phyloP scores from a whole-genome alignment of 352 stramenopile species.

The Phytophthora hibernalis region DNA sequence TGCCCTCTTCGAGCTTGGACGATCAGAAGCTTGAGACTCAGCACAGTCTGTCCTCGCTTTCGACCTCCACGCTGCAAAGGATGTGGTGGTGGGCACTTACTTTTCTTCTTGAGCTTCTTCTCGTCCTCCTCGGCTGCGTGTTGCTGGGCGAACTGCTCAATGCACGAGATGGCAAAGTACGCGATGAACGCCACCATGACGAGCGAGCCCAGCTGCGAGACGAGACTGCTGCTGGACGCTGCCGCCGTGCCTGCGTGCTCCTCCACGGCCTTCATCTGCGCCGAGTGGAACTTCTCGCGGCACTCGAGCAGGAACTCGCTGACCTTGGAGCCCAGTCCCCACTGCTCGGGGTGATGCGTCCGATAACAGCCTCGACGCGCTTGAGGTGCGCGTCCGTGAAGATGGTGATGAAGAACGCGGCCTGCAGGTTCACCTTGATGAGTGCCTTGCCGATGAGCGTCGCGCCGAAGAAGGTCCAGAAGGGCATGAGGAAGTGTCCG shows the following conservation, averaged over 20 bases:
- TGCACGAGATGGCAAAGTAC: conserved; percentile 92
- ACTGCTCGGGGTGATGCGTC: conserved; percentile 72
- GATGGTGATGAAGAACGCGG: conserved; percentile 92
- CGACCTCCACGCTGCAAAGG: background rate
- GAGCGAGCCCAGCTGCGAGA: conserved; percentile 80
- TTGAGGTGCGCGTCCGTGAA: conserved; percentile 89
- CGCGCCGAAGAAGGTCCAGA: conserved; percentile 95
- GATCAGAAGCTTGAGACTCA: background rate
- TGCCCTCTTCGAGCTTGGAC: conserved; percentile 2
- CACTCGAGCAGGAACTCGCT: conserved; percentile 89
- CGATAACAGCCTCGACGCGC: conserved; percentile 88
- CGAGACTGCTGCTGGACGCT: conserved; percentile 61
- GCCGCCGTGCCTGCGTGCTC: conserved; percentile 59
- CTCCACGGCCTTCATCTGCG: conserved; percentile 58
- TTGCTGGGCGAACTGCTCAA: conserved; percentile 92
- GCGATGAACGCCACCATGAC: conserved; percentile 90
- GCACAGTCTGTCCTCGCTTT: conserved; percentile 3
- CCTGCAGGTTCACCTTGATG: conserved; percentile 93
- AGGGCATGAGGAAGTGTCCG: conserved; percentile 94
- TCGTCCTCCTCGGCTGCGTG: conserved; percentile 90
- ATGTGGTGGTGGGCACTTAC: conserved; percentile 30
- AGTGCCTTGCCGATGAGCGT: conserved; percentile 94
- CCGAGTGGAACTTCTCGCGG: conserved; percentile 89
- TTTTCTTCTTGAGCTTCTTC: conserved; percentile 86
- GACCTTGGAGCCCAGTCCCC: conserved; percentile 79